Evolutionary conservation across 768 basidiomycete genomes (phyloP).

Genomic region (Trametes cubensis): DNA sequence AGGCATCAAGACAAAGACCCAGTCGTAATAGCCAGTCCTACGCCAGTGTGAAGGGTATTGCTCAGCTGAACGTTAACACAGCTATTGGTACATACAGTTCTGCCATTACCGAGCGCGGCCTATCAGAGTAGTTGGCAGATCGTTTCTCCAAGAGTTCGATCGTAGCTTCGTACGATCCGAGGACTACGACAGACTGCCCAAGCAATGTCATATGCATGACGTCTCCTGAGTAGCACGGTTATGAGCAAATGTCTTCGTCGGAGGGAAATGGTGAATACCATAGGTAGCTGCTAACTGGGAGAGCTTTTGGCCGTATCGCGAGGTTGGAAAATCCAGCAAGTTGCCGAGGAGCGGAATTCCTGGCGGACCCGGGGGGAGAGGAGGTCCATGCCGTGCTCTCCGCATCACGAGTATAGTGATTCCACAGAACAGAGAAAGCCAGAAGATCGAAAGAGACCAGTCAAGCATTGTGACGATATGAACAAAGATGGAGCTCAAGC

Average conservation of each 20-base stretch:
- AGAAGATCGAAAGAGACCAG: neutral
- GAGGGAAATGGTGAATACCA: conserved; percentile 13
- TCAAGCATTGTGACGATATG: too few species aligned
- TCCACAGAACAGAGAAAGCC: neutral
- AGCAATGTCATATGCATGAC: conserved; percentile 66
- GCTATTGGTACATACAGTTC: conserved; percentile 53
- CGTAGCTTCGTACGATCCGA: conserved; percentile 60
- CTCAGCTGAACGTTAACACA: conserved; percentile 19
- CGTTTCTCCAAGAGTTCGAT: conserved; percentile 71
- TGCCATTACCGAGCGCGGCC: conserved; percentile 67
- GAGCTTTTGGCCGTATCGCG: conserved; percentile 16
- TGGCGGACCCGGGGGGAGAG: conserved; percentile 29
- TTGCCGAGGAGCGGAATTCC: conserved; percentile 29
- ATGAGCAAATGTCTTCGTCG: neutral
- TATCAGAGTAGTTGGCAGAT: conserved; percentile 75
- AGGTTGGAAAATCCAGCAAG: conserved; percentile 22
- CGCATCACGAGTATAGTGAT: neutral
- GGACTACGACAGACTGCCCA: conserved; percentile 67
- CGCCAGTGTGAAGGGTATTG: conserved; percentile 44
- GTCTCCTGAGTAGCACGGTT: conserved; percentile 45
- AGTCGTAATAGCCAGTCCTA: conserved; percentile 5
- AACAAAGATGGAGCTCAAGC: too few species aligned
- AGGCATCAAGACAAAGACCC: conserved; percentile 16
- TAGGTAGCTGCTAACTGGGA: conserved; percentile 10
- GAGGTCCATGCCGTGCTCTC: neutral